These are phyloP conservation scores for Chalciporus piperatus DNA, from an alignment of 768 basidiomycete genomes.

Conservation along the genomic window DNA sequence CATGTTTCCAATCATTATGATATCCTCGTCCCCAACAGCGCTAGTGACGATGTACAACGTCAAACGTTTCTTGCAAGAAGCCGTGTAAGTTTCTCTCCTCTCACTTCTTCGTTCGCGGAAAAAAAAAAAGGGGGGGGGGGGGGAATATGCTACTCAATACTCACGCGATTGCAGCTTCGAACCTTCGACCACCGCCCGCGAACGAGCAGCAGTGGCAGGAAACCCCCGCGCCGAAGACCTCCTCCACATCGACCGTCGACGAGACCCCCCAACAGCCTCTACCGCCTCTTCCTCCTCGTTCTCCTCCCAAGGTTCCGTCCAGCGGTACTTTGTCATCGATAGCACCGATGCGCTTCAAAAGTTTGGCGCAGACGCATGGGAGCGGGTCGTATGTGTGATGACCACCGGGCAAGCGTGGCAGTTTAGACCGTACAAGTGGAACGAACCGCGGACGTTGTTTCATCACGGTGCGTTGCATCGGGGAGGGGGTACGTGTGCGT, in stretches of 20 bases:
- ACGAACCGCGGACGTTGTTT: slow-evolving; percentile 86
- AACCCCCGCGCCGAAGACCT: slow-evolving; percentile 78
- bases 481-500: not conserved
- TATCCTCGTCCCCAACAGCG: slow-evolving; percentile 89
- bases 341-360: slow-evolving; percentile 89
- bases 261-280: slow-evolving; percentile 43
- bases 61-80: slow-evolving; percentile 88
- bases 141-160: not conserved
- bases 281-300: slow-evolving; percentile 2
- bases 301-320: slow-evolving; percentile 35
- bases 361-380: slow-evolving; percentile 93
- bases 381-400: slow-evolving; percentile 95
- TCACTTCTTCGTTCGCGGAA: no score
- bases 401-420: slow-evolving; percentile 99
- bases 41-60: slow-evolving; percentile 99
- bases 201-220: slow-evolving; percentile 64
- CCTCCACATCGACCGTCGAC: slow-evolving; percentile 82
- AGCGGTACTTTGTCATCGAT: slow-evolving; percentile 86
- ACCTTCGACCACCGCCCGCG: slow-evolving; percentile 70
- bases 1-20: slow-evolving; percentile 93
- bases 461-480: slow-evolving; percentile 73
- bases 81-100: slow-evolving; percentile 47
- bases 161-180: slow-evolving; percentile 52
- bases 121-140: no score
- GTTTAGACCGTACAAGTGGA: slow-evolving; percentile 96